Percentiles rank a stretch among this genome's conserved stretches.
Evolutionary conservation across 1,284 basidiomycete species (phyloP).

Genomic region (Trametes sp.): DNA sequence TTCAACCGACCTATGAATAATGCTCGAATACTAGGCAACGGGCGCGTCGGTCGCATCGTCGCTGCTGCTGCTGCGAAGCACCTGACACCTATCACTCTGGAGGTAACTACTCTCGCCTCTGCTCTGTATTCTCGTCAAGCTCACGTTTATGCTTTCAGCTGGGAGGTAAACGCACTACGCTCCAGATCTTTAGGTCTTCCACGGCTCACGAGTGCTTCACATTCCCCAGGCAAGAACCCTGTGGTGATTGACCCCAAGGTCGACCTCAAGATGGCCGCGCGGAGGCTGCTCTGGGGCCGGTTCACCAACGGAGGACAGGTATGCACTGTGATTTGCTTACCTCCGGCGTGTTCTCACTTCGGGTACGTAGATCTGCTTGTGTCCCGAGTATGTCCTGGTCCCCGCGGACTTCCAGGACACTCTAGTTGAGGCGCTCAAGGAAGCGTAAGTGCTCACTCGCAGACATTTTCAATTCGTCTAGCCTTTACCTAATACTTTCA

Average conservation of each 20-base stretch:
- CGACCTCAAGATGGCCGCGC: slow-evolving; percentile 65
- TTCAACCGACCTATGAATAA: neutral
- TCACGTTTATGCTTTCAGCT: neutral
- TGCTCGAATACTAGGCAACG: slow-evolving; percentile 56
- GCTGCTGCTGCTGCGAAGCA: slow-evolving; percentile 86
- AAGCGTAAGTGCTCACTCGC: slow-evolving; percentile 53
- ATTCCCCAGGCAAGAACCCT: slow-evolving; percentile 79
- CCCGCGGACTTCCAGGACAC: slow-evolving; percentile 67
- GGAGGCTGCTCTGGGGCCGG: slow-evolving; percentile 84
- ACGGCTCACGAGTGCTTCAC: neutral
- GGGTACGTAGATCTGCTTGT: slow-evolving; percentile 52
- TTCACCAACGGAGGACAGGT: slow-evolving; percentile 79
- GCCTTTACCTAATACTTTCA: neutral
- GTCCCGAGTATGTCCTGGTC: slow-evolving; percentile 87
- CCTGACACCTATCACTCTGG: slow-evolving; percentile 85
- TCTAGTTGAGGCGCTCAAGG: slow-evolving; percentile 67
- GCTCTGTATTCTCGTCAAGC: neutral
- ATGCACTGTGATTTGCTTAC: slow-evolving; percentile 12
- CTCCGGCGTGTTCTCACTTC: neutral
- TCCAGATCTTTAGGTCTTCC: neutral
- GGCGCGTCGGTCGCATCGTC: slow-evolving; percentile 82
- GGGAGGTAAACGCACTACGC: neutral
- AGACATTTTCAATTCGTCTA: neutral
- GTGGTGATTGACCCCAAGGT: slow-evolving; percentile 78
- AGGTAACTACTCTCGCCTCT: slow-evolving; percentile 50